phyloP scores from a whole-genome alignment of 768 basidiomycete species.

The Collybiopsis luxurians region DNA sequence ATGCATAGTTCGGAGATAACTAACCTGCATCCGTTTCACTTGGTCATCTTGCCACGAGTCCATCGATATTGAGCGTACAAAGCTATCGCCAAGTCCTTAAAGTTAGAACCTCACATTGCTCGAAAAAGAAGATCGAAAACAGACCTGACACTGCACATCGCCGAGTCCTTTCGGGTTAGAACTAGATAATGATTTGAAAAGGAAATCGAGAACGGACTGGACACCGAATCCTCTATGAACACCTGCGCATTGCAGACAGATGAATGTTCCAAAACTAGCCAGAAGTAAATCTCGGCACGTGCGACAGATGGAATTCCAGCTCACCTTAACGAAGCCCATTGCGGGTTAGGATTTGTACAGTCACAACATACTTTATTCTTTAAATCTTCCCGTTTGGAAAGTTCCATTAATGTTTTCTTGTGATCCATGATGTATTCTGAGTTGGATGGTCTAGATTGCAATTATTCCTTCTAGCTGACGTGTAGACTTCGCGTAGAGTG shows the following conservation, averaged over 20 bases:
- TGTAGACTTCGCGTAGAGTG: too few species aligned
- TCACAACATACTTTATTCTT: constrained; percentile 80
- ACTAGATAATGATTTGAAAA: constrained; percentile 13
- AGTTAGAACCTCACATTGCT: too few species aligned
- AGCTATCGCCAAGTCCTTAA: too few species aligned
- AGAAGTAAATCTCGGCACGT: not conserved
- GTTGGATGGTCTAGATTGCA: not conserved
- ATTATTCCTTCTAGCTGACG: too few species aligned
- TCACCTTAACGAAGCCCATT: constrained; percentile 88
- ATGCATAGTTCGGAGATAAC: constrained; percentile 17
- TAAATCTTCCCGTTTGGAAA: constrained; percentile 69
- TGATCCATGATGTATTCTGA: constrained; percentile 3
- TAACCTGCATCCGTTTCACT: constrained; percentile 84
- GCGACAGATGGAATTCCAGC: too few species aligned
- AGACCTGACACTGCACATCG: too few species aligned
- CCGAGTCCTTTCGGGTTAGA: constrained; percentile 14
- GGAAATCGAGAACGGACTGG: constrained; percentile 46
- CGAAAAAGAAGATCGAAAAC: too few species aligned
- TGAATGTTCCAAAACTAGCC: constrained; percentile 75
- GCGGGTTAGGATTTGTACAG: constrained; percentile 87
- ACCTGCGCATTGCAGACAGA: constrained; percentile 89
- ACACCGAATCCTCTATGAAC: constrained; percentile 90
- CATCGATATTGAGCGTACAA: constrained; percentile 93
- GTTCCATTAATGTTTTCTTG: constrained; percentile 70
- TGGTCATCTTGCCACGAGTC: constrained; percentile 95